phyloP scores from a whole-genome alignment of 495 filamentous ascomycete species.

The Xylaria nigripes region DNA sequence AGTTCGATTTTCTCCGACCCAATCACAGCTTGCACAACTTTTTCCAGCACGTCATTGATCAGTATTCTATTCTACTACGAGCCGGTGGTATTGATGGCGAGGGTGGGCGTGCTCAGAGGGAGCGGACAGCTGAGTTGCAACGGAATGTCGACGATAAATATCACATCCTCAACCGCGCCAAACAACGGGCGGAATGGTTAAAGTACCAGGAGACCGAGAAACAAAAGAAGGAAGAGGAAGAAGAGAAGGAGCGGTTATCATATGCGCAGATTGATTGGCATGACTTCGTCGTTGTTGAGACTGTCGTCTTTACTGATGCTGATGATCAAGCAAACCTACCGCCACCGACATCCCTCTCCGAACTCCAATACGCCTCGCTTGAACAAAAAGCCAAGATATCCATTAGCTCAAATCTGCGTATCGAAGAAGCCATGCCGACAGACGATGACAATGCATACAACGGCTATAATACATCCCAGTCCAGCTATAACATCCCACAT shows the following conservation, averaged over 20 bases:
- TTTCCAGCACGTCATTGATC: conserved; percentile 84
- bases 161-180: conserved; percentile 70
- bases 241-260: conserved; percentile 72
- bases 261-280: conserved; percentile 97
- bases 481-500: conserved; percentile 25
- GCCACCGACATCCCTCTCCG: conserved; percentile 77
- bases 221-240: conserved; percentile 78
- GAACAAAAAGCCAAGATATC: conserved; percentile 91
- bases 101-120: conserved; percentile 56
- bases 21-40: conserved; percentile 94
- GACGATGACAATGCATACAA: conserved; percentile 56
- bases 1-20: conserved; percentile 94
- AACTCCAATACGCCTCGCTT: conserved; percentile 85
- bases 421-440: conserved; percentile 91
- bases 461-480: conserved; percentile 42
- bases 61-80: conserved; percentile 78
- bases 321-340: conserved; percentile 84
- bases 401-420: conserved; percentile 68
- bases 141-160: conserved; percentile 72
- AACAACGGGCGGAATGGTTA: conserved; percentile 76
- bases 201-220: conserved; percentile 81
- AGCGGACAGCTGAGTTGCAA: conserved; percentile 64
- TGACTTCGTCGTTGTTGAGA: conserved; percentile 93
- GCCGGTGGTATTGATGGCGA: conserved; percentile 61
- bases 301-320: conserved; percentile 82